Base-by-base conservation (phyloP, 2,329 filamentous ascomycete genomes). In the Colletotrichum tabaci region DNA sequence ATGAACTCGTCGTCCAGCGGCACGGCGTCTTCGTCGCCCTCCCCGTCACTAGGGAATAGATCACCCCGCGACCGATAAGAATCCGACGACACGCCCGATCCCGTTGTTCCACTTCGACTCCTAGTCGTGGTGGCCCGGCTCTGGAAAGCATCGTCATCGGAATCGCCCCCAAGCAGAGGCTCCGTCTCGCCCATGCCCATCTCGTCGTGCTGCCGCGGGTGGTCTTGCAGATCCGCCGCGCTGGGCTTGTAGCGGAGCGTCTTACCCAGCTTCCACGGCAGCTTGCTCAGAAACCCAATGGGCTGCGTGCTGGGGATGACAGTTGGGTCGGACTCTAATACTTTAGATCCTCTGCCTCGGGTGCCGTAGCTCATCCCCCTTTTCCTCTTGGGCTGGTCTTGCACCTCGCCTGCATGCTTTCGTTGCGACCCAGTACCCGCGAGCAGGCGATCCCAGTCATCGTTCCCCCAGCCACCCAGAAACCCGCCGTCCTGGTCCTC, bases 1-100 rank as follows among this genome's bases (percentile, higher is more conserved):
- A 95, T 94, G 76, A 98, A 97, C 78, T 98, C 95, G 78, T 98
- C 96, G 76, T 96, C 94, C 21, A 98, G 84, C 15, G 95, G 94
- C n/a, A 98, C 90, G 0, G 96, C 96, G 81, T 98, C 96, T 80
- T 97, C 95, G 74, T 97, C 94, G 64, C 95, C 94, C 77, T 92
- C 90, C 57, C 88, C 90, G 73, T 97, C 95, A 77, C 95, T 98
- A 0, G 94, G 94, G 75, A 98, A 96, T 15, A 98, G 85, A 82
- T 98, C 96, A 2, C 95, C 95, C 57, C 96, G 87, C 13, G 95
- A 98, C 77, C 95, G 93, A 74, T 93, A 91, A 7, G 95, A 98
- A 79, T 96, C 95, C 38, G 91, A 93, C 0, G 95, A 98, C 74
- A 92, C 92, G 50, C 92, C 92, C 15, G 94, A 97, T 5, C 90